phyloP scores from a whole-genome alignment of 2,329 filamentous ascomycete genomes.

The Parafenestella ontariensis region DNA sequence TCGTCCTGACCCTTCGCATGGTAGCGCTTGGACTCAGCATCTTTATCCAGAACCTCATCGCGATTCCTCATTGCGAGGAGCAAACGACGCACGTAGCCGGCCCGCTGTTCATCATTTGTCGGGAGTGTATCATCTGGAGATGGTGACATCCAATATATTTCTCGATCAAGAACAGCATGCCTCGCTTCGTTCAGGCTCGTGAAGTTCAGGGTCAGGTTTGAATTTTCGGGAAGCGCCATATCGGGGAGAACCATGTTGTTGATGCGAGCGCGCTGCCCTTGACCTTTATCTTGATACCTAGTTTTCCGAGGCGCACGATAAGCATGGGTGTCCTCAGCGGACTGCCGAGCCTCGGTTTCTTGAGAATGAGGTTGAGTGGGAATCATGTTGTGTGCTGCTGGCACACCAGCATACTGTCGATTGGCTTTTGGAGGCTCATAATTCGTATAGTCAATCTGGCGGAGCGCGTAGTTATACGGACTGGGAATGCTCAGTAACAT shows the following conservation, averaged over 20 bases:
- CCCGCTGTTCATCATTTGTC: neutral
- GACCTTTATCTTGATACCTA: neutral
- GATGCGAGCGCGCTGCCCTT: neutral
- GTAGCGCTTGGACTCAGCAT: neutral
- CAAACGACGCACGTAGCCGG: neutral
- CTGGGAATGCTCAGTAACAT: neutral
- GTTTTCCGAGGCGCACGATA: neutral
- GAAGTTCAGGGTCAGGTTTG: neutral
- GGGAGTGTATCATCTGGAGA: neutral
- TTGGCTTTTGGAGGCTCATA: neutral
- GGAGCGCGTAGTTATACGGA: neutral
- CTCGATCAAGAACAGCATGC: neutral
- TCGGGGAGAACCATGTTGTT: neutral
- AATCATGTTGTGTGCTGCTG: neutral
- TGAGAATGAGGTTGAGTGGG: neutral
- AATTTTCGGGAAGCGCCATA: neutral
- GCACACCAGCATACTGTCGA: neutral
- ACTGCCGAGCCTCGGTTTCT: neutral
- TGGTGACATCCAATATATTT: neutral
- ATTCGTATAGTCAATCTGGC: neutral
- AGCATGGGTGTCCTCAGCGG: neutral
- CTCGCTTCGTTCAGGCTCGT: neutral
- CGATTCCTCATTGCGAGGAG: neutral
- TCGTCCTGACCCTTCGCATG: neutral
- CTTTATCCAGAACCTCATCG: neutral